phyloP scores from a whole-genome alignment of 75 land plant genomes.

The Pinus albicaulis region DNA sequence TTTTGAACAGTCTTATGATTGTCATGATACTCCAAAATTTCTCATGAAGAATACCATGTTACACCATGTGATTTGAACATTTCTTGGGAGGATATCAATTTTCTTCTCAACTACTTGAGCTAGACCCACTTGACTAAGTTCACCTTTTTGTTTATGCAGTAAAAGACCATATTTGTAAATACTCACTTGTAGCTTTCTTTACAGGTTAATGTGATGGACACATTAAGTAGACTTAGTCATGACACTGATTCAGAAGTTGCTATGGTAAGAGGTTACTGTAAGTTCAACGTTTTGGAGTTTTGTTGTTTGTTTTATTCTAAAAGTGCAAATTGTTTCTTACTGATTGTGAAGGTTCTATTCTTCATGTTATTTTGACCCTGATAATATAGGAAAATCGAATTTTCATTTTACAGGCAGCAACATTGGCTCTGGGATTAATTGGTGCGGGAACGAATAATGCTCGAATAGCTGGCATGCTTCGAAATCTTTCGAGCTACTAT shows the following conservation, averaged over 20 bases:
- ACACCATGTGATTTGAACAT: too few relatives aligned
- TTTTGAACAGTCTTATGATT: too few relatives aligned
- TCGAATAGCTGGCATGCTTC: slow-evolving; percentile 97
- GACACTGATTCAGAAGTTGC: slow-evolving; percentile 95
- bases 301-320: slow-evolving; percentile 4
- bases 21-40: too few relatives aligned
- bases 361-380: neutral
- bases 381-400: neutral
- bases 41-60: too few relatives aligned
- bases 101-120: too few relatives aligned
- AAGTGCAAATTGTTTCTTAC: neutral
- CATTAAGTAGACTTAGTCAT: slow-evolving; percentile 93
- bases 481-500: slow-evolving; percentile 97
- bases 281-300: neutral
- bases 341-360: neutral
- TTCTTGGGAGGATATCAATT: too few relatives aligned
- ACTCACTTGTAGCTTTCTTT: neutral
- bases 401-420: slow-evolving; percentile 67
- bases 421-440: slow-evolving; percentile 80
- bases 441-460: slow-evolving; percentile 99
- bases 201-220: slow-evolving; percentile 98
- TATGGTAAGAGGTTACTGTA: slow-evolving; percentile 54
- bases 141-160: neutral
- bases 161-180: neutral
- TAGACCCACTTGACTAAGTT: too few relatives aligned